A percentile compares a stretch with the other conserved stretches of the same genome.
These are phyloP conservation scores for Phytophthora brassicae DNA, from an alignment of 352 stramenopile genomes.

Conservation along the genomic window DNA sequence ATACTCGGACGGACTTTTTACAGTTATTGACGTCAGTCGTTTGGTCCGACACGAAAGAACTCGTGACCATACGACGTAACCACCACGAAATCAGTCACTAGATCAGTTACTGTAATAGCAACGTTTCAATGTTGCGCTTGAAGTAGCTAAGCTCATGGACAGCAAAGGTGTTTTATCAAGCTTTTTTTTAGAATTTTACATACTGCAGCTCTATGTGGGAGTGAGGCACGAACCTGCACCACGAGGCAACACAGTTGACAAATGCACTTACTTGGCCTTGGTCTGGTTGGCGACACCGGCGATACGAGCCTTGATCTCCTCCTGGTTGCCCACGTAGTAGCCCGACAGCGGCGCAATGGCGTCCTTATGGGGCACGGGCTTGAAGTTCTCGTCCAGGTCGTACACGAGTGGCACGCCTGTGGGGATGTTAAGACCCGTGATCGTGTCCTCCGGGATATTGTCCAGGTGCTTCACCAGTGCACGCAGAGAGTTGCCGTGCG, in stretches of 20 bases:
- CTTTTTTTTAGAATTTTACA: conserved; percentile 30
- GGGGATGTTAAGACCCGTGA: conserved; percentile 97
- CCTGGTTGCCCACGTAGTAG: conserved; percentile 93
- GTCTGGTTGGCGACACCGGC: conserved; percentile 96
- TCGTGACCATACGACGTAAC: too few relatives aligned
- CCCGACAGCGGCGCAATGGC: conserved; percentile 87
- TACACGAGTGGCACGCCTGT: conserved; percentile 96
- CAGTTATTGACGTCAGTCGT: too few relatives aligned
- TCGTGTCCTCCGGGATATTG: conserved; percentile 95
- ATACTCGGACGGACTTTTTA: too few relatives aligned
- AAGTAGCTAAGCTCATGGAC: too few relatives aligned
- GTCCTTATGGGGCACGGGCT: conserved; percentile 92
- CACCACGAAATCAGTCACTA: too few relatives aligned
- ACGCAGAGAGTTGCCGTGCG: conserved; percentile 98
- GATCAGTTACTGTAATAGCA: too few relatives aligned
- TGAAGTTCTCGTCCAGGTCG: conserved; percentile 98
- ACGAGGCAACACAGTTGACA: conserved; percentile 10
- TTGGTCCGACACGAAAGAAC: too few relatives aligned
- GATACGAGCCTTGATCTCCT: conserved; percentile 96
- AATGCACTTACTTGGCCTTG: conserved; percentile 70
- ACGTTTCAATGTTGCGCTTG: too few relatives aligned
- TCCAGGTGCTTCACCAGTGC: conserved; percentile 99
- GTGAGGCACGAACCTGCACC: neutral
- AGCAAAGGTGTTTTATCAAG: conserved; percentile 13
- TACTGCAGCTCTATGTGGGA: conserved; percentile 17